phyloP scores from a whole-genome alignment of 2,329 filamentous ascomycete genomes.

The Exophiala alcalophila region DNA sequence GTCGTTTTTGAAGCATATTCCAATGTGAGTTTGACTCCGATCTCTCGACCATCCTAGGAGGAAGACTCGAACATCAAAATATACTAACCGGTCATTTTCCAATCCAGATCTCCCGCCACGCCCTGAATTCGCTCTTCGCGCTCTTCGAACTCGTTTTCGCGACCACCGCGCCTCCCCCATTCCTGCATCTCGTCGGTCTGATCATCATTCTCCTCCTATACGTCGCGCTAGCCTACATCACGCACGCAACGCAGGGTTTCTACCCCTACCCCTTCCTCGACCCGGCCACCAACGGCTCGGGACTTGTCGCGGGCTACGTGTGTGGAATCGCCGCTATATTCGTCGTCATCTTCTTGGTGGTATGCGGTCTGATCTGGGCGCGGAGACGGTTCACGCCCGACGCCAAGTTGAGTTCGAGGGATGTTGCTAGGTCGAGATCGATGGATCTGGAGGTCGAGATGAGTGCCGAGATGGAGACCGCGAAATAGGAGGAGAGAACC shows the following conservation, averaged over 20 bases:
- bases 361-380: constrained; percentile 53
- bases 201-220: constrained; percentile 70
- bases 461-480: constrained; percentile 4
- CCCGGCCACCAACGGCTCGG: constrained; percentile 50
- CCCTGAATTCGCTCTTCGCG: constrained; percentile 68
- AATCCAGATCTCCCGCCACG: constrained; percentile 69
- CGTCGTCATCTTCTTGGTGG: constrained; percentile 53
- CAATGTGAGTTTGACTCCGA: constrained; percentile 37
- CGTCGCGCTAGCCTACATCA: constrained; percentile 71
- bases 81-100: no score
- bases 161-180: constrained; percentile 61
- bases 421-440: constrained; percentile 3
- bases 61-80: no score
- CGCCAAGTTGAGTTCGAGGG: constrained; percentile 21
- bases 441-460: constrained; percentile 14
- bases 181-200: constrained; percentile 65
- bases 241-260: constrained; percentile 64
- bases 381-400: constrained; percentile 43
- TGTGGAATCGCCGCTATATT: constrained; percentile 59
- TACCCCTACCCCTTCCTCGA: constrained; percentile 81
- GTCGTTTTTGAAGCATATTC: constrained; percentile 54
- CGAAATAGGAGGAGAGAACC: no score
- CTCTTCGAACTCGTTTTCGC: constrained; percentile 72
- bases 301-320: constrained; percentile 62
- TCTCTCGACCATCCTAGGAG: no score